Base-by-base conservation (phyloP, 2,329 filamentous ascomycete genomes). In the Colletotrichum cordylinicola region DNA sequence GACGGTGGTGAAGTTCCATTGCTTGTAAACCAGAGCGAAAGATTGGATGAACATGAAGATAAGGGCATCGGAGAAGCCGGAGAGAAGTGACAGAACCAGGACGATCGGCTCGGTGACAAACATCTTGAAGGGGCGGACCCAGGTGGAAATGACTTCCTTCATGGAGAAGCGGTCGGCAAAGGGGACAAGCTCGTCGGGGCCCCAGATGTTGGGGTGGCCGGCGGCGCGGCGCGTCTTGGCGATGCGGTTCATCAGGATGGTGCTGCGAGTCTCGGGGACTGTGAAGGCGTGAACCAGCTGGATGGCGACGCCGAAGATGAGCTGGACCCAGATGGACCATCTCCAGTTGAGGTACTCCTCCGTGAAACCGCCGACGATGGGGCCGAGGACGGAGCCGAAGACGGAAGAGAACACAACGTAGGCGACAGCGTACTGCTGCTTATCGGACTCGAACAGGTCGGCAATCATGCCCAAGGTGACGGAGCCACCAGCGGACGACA, bases 241-340 rank as follows among this genome's bases (percentile, higher is more conserved):
- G 74, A 96, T 95, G 3, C 88, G 88, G 85, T 97, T 93, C 89
- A 98, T 92, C 87, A 97, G 89, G 76, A 96, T 90, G 6, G 93
- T 95, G 1, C 92, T 90, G 68, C 95, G 90, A 1, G 95, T 97
- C 83, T 97, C 95, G 2, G 94, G 94, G 2, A 97, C 95, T 9
- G 91, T 87, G 74, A 94, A 81, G 66, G 93, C 86, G 81, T 96
- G 94, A 6, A 94, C 80, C 6, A 90, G 21, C 81, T 96, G 94
- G 4, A 95, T 91, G 39, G 91, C 88, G 10, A 85, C 93, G 21
- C 95, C 94, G 69, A 96, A 92, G 79, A 96, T 95, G 77, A 96
- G 90, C 83, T 96, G 94, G 75, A 96, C 94, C 95, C 95, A 97
- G 82, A 96, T 96, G 70, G 89, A 91, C 93, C 93, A 87, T 55